A percentile compares a stretch with the other conserved stretches of the same genome.
phyloP scores from a whole-genome alignment of 2,329 filamentous ascomycete genomes.

The Diaporthe sp. region DNA sequence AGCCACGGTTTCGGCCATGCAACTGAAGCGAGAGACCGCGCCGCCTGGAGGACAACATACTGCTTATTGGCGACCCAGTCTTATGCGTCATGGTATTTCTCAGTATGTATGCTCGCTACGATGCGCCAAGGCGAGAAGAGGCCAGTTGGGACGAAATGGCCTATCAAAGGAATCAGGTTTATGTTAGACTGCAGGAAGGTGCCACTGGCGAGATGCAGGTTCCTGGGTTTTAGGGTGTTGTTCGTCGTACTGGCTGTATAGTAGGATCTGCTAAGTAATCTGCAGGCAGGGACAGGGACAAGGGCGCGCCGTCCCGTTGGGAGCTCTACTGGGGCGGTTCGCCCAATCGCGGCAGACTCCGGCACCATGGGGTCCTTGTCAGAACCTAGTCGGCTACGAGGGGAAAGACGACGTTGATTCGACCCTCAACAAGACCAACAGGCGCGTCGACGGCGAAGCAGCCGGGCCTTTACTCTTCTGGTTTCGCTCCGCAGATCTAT shows the following conservation, averaged over 20 bases:
- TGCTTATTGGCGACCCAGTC: background rate
- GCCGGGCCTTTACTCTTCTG: background rate
- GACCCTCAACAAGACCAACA: background rate
- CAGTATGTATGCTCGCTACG: background rate
- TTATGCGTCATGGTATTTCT: background rate
- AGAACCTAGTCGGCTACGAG: background rate
- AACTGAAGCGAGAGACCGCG: background rate
- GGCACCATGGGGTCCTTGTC: background rate
- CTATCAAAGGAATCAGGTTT: background rate
- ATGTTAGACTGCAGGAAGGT: background rate
- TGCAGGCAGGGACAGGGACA: constrained; percentile 16
- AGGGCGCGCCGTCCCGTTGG: constrained; percentile 25
- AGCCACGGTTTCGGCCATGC: background rate
- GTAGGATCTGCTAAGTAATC: background rate
- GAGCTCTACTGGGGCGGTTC: background rate
- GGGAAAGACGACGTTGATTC: background rate
- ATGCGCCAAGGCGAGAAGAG: background rate
- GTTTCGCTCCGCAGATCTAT: background rate
- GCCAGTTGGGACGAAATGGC: background rate
- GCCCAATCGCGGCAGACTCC: constrained; percentile 10
- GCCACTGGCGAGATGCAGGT: background rate
- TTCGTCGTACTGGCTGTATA: background rate
- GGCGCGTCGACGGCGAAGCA: background rate
- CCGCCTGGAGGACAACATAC: background rate
- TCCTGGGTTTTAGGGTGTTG: background rate